A percentile compares a stretch with the other conserved stretches of the same genome.
Conservation (phyloP, 2,329 filamentous ascomycete species). For the Colletotrichum gloeosporioides region DNA sequence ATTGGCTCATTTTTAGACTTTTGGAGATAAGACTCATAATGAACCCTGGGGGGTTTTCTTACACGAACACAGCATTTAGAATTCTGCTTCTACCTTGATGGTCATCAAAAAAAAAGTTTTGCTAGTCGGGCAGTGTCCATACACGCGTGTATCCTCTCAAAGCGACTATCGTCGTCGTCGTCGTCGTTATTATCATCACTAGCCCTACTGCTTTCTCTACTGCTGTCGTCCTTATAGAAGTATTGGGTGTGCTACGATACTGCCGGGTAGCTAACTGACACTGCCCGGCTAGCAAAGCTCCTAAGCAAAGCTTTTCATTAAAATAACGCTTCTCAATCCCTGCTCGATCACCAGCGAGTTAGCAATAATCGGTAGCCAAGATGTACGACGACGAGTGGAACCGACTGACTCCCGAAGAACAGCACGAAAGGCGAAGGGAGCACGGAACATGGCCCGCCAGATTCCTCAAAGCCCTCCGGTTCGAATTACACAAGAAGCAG, state of each 20-base stretch:
- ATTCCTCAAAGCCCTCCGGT: background rate
- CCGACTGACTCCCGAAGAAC: background rate
- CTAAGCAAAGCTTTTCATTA: background rate
- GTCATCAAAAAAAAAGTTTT: background rate
- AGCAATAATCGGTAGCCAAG: background rate
- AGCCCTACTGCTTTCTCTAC: no score
- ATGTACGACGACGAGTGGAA: background rate
- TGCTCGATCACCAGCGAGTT: background rate
- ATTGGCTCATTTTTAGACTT: background rate
- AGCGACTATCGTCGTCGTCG: no score
- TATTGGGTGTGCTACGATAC: no score
- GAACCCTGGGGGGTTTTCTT: background rate
- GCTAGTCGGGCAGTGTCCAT: no score
- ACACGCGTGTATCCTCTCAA: no score
- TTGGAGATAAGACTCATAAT: background rate
- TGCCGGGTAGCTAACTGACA: no score
- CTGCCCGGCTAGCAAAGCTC: no score
- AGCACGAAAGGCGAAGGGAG: background rate
- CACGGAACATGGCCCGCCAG: background rate
- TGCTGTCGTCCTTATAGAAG: no score
- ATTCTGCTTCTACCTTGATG: background rate
- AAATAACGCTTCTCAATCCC: background rate
- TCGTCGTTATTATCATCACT: no score
- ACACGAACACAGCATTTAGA: background rate
- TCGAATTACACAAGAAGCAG: background rate